Base-by-base conservation (phyloP, 805 yeast species). In the Ogataea polymorpha region DNA sequence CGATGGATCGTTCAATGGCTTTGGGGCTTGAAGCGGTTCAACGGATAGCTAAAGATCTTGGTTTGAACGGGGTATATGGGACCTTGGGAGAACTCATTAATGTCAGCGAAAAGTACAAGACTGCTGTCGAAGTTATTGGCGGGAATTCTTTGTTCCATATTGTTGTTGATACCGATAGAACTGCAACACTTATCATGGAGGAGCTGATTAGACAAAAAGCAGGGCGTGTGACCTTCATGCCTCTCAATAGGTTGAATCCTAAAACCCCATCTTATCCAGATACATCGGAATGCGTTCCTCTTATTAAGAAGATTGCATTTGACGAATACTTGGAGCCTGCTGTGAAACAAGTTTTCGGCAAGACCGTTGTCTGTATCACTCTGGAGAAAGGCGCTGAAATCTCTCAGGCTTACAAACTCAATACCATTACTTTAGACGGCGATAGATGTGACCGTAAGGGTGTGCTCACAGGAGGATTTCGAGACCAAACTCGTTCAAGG, bases 141-240 rank as follows among this genome's bases (percentile, higher is more conserved):
- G 97, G 97, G 1, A 80, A 77, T 45, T 75, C 95, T 3, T 65
- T 93, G 38, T 90, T 89, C 55, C 87, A 91, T 58, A 79, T 91
- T 23, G 93, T 93, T 17, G 98, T 91, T 11, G 96, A 89, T 55
- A 80, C 73, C 30, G 96, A 91, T 46, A 80, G 75, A 38, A 86
- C 95, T 2, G 98, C 97, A 0, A 71, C 87, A 9, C 59, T 76
- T 13, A 62, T 91, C 3, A 84, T 90, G 84, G 82, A 82, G 32
- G 89, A 87, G 57, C 68, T 93, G 43, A 72, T 73, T 5, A 69
- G 83, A 38, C 79, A 76, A 45, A 79, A 77, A 46, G 73, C 82
- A 5, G 98, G 98, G 2, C 73, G 96, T 54, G 90, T 86, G 0
- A 88, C 98, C 0, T 89, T 93, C 53, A 80, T 93, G 69, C 98